Base-by-base conservation (phyloP, 1,284 basidiomycete genomes). In the Albatrellus sp. region DNA sequence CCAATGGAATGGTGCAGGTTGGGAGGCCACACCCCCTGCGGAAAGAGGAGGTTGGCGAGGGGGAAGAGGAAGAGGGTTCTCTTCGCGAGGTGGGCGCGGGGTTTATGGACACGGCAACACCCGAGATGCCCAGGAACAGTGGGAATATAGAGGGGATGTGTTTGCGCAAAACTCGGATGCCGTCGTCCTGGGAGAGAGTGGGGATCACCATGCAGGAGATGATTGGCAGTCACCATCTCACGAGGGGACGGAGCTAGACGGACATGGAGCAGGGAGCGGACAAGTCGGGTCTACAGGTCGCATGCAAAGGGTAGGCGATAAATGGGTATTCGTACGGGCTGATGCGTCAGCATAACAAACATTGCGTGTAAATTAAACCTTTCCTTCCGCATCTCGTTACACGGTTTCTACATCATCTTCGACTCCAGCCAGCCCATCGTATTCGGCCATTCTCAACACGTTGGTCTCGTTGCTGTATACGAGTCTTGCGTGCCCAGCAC, bases 281-380 rank as follows among this genome's bases (percentile, higher is more conserved):
- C 50, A 43, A 31, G 61, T 59, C 19, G 62, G 61, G 4, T 43
- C 54, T 29, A 64, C 65, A 12, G 79, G 79, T 30, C 64, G 68
- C 47, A 86, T 86, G 82, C 74, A 77, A 61, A 73, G 68, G 54
- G 65, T 84, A 14, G 81, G 76, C 32, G 83, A 78, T 58, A 75
- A 71, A 54, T 84, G 81, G 83, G 62, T 80, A 48, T 85, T 81
- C 61, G 73, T 80, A 51, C 72, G 66, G 32, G 42, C 47, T 34
- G 52, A 45, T 33, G 51, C 36, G 39, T 31, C 43, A 33, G 47
- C 48, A 44, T 50, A 42, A 48, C 52, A 45, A 4, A n/a, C n/a
- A n/a, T 24, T 24, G 24, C 7, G 24, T 24, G 24, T 24, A 24
- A 24, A 24, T 24, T 24, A 24, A 24, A 24, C 37, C 11, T 19